Base-by-base conservation (phyloP, 768 basidiomycete genomes). In the Cystofilobasidium capitatum region DNA sequence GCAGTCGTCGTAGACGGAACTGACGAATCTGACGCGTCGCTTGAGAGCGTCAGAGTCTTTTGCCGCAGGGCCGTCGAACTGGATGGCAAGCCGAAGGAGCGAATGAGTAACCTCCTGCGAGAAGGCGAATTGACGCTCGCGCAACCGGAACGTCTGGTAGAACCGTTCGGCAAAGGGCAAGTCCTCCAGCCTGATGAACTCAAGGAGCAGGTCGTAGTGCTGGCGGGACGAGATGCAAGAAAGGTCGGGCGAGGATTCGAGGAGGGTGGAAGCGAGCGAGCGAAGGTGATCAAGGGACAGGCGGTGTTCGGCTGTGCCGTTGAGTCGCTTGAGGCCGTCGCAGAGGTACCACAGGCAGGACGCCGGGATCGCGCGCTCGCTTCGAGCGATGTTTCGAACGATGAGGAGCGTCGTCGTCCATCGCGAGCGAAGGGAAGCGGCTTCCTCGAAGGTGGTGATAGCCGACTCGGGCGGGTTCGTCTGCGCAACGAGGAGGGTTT, bases 341-440 rank as follows among this genome's bases (percentile, higher is more conserved):
- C 26, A 33, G 36, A 65, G 55, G 20, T 37, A 35, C 29, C 29
- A 26, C 39, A 58, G 13, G 14, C 33, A 33, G 16, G 40, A 31
- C 2, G 26, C 26, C 7, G 44, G 57, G 17, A 36, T 33, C n/a
- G 40, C 39, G 22, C 44, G 57, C 31, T n/a, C 49, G n/a, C 49
- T 35, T 17, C 36, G 62, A n/a, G 35, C 62, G 47, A 64, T n/a
- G 24, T 40, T 47, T 5, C 47, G 51, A 16, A 64, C 47, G 33
- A 65, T 55, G 16, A 65, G 57, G 45, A 65, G 58, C 26, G 65
- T 29, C 22, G 65, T 45, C 9, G 65, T 49, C 22, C 54, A 42
- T 8, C 65, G 42, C 24, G 55, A 57, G 0, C 16, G 20, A 6
- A 65, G 42, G 13, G 57, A 65, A 20, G 45, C 20, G 12, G 57